Percentiles rank a stretch among this genome's conserved stretches.
phyloP scores from a whole-genome alignment of 2,329 filamentous ascomycete species.

The Xenoacremonium recifei region DNA sequence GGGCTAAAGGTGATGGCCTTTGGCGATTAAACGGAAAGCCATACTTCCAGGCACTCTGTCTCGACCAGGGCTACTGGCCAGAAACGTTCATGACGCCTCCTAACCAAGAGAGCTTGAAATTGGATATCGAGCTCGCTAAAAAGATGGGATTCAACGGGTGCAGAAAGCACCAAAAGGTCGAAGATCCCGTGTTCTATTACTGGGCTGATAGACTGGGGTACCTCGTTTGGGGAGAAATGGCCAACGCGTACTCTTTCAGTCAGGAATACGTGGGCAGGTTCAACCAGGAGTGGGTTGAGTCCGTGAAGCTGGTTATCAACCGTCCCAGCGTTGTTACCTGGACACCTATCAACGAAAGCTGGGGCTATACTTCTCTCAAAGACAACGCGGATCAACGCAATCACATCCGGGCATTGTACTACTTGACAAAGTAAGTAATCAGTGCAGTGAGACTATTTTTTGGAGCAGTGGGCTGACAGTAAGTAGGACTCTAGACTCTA shows the following conservation, averaged over 20 bases:
- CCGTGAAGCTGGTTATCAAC: constrained; percentile 63
- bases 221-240: constrained; percentile 64
- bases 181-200: constrained; percentile 60
- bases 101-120: constrained; percentile 40
- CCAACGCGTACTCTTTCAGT: constrained; percentile 63
- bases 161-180: constrained; percentile 64
- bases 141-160: constrained; percentile 64
- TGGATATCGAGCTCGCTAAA: constrained; percentile 56
- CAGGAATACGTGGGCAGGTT: constrained; percentile 58
- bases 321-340: constrained; percentile 63
- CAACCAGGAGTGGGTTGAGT: constrained; percentile 63
- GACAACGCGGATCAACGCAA: constrained; percentile 58
- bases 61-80: constrained; percentile 66
- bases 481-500: constrained; percentile 53
- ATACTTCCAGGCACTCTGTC: constrained; percentile 58
- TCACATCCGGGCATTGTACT: constrained; percentile 63
- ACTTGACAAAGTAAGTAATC: constrained; percentile 55
- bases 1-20: constrained; percentile 55
- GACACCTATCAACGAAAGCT: constrained; percentile 65
- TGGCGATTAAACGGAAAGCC: constrained; percentile 59
- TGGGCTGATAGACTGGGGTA: constrained; percentile 61
- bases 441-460: neutral
- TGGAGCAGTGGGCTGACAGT: constrained; percentile 6
- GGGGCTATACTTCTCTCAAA: constrained; percentile 61
- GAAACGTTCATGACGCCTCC: constrained; percentile 60